These are phyloP conservation scores for Ophiostoma ips DNA, from an alignment of 2,329 filamentous ascomycete genomes.

Conservation along the genomic window DNA sequence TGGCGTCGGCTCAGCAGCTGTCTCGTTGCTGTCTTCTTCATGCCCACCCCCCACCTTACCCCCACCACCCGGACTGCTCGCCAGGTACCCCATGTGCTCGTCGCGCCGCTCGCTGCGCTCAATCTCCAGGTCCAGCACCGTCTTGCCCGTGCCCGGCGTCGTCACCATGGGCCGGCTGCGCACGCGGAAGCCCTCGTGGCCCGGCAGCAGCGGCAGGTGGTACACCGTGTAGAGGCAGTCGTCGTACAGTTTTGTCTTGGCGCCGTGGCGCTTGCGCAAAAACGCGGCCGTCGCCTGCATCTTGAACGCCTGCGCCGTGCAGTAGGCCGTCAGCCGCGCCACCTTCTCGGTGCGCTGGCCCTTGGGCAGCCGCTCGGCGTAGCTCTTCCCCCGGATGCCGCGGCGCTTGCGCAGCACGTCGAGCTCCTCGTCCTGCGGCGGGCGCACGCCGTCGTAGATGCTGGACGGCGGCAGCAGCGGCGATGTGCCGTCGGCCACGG, in stretches of 20 bases:
- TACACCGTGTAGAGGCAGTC: slow-evolving; percentile 96
- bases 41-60: no score
- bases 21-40: background rate
- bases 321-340: slow-evolving; percentile 85
- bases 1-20: background rate
- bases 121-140: slow-evolving; percentile 86
- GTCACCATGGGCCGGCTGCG: slow-evolving; percentile 85
- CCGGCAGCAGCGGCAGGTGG: slow-evolving; percentile 75
- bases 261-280: slow-evolving; percentile 72
- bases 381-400: slow-evolving; percentile 63
- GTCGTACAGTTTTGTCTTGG: slow-evolving; percentile 91
- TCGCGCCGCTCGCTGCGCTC: slow-evolving; percentile 82
- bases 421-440: slow-evolving; percentile 54
- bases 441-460: slow-evolving; percentile 25
- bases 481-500: background rate
- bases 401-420: slow-evolving; percentile 49
- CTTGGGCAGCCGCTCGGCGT: slow-evolving; percentile 87
- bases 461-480: no score
- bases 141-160: slow-evolving; percentile 78
- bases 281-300: slow-evolving; percentile 81
- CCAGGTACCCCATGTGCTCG: slow-evolving; percentile 80
- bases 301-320: slow-evolving; percentile 87
- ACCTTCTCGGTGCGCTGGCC: slow-evolving; percentile 74
- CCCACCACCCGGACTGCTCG: slow-evolving; percentile 46
- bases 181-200: slow-evolving; percentile 73